phyloP scores from a whole-genome alignment of 1,139 yeast genomes.

The Kodamaea suecica region DNA sequence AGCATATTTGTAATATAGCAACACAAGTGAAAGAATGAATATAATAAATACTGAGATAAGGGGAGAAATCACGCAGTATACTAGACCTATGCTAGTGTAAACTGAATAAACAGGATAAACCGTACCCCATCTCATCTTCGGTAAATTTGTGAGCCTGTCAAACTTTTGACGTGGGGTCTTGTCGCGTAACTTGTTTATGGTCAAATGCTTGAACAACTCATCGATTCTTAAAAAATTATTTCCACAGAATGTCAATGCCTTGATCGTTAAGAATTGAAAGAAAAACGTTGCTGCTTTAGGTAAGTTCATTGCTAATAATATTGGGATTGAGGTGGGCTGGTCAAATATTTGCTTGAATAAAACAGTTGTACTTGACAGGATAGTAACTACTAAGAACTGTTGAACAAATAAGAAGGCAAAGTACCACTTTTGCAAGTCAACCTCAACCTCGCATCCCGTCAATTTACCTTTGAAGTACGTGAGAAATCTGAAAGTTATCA shows the following conservation, averaged over 20 bases:
- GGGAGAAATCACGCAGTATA: constrained; percentile 78
- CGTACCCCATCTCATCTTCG: constrained; percentile 69
- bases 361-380: constrained; percentile 75
- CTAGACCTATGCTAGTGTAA: constrained; percentile 71
- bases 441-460: constrained; percentile 55
- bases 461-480: constrained; percentile 49
- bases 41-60: constrained; percentile 62
- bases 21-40: constrained; percentile 54
- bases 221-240: constrained; percentile 57
- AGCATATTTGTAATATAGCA: constrained; percentile 67
- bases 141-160: constrained; percentile 39
- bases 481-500: constrained; percentile 48
- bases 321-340: constrained; percentile 71
- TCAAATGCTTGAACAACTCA: constrained; percentile 38
- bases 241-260: constrained; percentile 74
- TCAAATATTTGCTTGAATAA: constrained; percentile 62
- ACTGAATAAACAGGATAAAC: constrained; percentile 73
- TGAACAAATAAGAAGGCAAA: constrained; percentile 73
- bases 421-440: constrained; percentile 65
- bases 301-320: constrained; percentile 65
- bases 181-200: constrained; percentile 39
- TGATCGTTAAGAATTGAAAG: constrained; percentile 66
- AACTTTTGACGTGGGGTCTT: constrained; percentile 61
- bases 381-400: constrained; percentile 77
- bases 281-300: constrained; percentile 84